Evolutionary conservation across 805 yeast species (phyloP), one percentile per base, ranked within the genome.

Genomic region (Wickerhamiella siamensis): DNA sequence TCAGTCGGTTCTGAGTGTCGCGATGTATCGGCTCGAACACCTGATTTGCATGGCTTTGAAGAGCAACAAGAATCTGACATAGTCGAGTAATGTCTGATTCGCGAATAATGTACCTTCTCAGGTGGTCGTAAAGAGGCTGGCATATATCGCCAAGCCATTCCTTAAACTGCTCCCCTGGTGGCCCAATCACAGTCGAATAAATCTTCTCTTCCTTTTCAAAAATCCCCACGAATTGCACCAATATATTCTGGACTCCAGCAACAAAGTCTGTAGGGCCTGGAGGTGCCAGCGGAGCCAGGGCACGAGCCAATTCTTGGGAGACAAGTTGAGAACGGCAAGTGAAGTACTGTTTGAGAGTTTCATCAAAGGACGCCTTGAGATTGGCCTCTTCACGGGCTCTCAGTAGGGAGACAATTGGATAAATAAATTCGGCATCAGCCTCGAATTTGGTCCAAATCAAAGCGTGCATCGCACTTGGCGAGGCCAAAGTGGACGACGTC

Each of bases 71-170:
- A n/a, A 84, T 63, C 52, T 84, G 93, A 60, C 95, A 83, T 19
- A 91, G 61, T 9, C 67, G 67, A 19, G 69, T 65, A 21, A 88
- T 77, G 48, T 75, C 77, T 12, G 70, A 64, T 56, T 87, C 96
- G 44, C 79, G 71, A 33, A 86, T 65, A 1, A 84, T 72, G 38
- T 70, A 66, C 43, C 75, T 71, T 47, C 95, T 68, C 29, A 83
- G 57, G 2, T 67, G 59, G 48, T 82, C 88, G 52, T 86, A 81
- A 20, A 87, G 61, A 0, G 95, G 91, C 31, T 84, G 95, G 26
- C 83, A 65, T 3, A 84, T 51, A 19, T 66, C 68, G 36, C 70
- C 72, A 45, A 81, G 71, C 76, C 83, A 83, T 5, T 62, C 59
- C 43, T 71, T 70, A 37, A 82, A 52, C 39, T 55, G 44, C 12